A percentile compares a stretch with the other conserved stretches of the same genome.
Conservation (phyloP, 2,329 filamentous ascomycete genomes). For the Fusarium chaquense region DNA sequence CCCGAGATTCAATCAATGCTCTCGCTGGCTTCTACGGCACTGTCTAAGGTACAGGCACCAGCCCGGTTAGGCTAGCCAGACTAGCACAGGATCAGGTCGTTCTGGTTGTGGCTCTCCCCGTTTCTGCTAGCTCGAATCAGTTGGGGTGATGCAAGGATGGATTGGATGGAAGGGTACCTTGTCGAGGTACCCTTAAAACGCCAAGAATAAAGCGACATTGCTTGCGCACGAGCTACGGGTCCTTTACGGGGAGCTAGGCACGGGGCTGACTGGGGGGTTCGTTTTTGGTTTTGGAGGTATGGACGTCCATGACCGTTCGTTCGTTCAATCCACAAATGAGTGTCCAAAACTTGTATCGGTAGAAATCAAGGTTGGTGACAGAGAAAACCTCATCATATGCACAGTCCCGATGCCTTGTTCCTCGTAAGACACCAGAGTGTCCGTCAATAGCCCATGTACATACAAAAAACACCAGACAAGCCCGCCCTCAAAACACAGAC, state of each 20-base stretch:
- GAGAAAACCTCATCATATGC: background rate
- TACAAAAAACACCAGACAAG: constrained; percentile 1
- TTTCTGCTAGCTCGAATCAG: constrained; percentile 45
- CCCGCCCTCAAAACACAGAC: constrained; percentile 5
- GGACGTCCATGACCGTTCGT: constrained; percentile 4
- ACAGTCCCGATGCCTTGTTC: background rate
- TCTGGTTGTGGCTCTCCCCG: constrained; percentile 43
- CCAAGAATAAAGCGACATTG: constrained; percentile 43
- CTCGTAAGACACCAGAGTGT: background rate
- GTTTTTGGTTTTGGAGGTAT: constrained; percentile 8
- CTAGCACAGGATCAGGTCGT: constrained; percentile 36
- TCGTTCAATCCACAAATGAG: constrained; percentile 13
- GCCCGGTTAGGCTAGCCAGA: constrained; percentile 7
- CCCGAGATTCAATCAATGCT: constrained; percentile 28
- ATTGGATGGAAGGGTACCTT: constrained; percentile 40
- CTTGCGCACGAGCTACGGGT: constrained; percentile 43
- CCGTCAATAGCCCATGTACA: constrained; percentile 5
- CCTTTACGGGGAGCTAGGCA: constrained; percentile 43
- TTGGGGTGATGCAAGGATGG: constrained; percentile 42
- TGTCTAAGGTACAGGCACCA: constrained; percentile 24
- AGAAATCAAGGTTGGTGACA: background rate
- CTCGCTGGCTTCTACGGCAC: constrained; percentile 17
- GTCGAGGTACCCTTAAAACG: constrained; percentile 44
- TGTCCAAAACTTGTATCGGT: constrained; percentile 9
- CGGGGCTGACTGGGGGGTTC: constrained; percentile 44